Evolutionary conservation across 2,329 filamentous ascomycete species (phyloP).

Genomic region (Fusarium metavorans): DNA sequence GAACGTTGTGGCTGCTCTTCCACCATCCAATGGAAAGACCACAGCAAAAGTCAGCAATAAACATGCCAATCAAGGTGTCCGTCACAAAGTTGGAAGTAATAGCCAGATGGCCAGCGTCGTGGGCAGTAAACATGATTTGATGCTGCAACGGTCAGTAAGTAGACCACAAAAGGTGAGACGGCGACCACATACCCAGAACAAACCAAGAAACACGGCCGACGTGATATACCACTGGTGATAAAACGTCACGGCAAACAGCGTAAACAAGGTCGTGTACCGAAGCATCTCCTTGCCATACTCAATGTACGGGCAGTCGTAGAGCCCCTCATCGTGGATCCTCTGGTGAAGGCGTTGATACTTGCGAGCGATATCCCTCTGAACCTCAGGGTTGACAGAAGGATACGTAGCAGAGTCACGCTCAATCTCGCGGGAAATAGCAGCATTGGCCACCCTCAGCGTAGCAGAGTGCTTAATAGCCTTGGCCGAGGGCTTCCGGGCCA

Average conservation of each 20-base stretch:
- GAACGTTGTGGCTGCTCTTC: slow-evolving; percentile 77
- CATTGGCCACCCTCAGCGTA: slow-evolving; percentile 32
- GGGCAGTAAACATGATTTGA: slow-evolving; percentile 76
- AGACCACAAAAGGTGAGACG: background rate
- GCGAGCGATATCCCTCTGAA: slow-evolving; percentile 65
- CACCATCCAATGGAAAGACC: slow-evolving; percentile 77
- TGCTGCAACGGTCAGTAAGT: slow-evolving; percentile 57
- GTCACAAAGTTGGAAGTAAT: slow-evolving; percentile 70
- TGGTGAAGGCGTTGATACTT: slow-evolving; percentile 70
- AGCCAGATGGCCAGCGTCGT: slow-evolving; percentile 73
- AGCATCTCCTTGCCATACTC: slow-evolving; percentile 69
- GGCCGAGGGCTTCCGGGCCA: background rate
- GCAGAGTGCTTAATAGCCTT: slow-evolving; percentile 18
- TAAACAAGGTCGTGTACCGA: slow-evolving; percentile 67
- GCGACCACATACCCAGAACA: slow-evolving; percentile 65
- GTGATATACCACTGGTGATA: slow-evolving; percentile 66
- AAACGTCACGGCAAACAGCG: slow-evolving; percentile 59
- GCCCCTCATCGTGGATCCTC: slow-evolving; percentile 64
- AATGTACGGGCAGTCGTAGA: slow-evolving; percentile 69
- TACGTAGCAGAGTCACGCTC: slow-evolving; percentile 54
- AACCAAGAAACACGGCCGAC: slow-evolving; percentile 69
- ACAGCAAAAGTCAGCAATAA: slow-evolving; percentile 74
- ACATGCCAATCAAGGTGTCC: slow-evolving; percentile 71
- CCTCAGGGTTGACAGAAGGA: slow-evolving; percentile 65
- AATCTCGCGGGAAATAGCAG: slow-evolving; percentile 42